A percentile compares a stretch with the other conserved stretches of the same genome.
Evolutionary conservation across 768 basidiomycete genomes (phyloP).

Genomic region (Amanita muscaria): DNA sequence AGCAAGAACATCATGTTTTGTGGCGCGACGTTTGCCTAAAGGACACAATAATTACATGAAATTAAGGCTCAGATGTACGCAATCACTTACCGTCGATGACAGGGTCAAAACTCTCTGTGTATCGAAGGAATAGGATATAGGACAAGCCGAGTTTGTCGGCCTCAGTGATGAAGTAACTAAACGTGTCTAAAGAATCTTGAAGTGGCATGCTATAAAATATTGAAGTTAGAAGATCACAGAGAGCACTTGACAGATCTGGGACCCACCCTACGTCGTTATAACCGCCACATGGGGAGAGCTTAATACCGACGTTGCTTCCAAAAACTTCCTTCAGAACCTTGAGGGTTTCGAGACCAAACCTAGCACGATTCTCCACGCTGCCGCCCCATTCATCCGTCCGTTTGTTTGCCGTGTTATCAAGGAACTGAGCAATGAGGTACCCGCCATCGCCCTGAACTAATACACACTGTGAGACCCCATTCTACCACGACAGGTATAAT

Average conservation of each 20-base stretch:
- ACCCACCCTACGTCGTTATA: conserved; percentile 38
- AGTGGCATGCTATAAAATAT: conserved; percentile 32
- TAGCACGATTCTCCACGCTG: conserved; percentile 43
- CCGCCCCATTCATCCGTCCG: conserved; percentile 57
- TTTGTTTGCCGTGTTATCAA: conserved; percentile 36
- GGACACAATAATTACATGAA: background rate
- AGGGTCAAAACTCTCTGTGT: conserved; percentile 16
- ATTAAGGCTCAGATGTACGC: background rate
- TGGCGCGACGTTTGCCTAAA: conserved; percentile 27
- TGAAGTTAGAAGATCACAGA: background rate
- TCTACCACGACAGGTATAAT: background rate
- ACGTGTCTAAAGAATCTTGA: conserved; percentile 34
- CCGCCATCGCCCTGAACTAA: conserved; percentile 38
- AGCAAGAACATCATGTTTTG: conserved; percentile 29
- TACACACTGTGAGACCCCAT: no score
- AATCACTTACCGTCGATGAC: conserved; percentile 22
- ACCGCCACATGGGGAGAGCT: conserved; percentile 34
- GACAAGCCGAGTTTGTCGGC: conserved; percentile 28
- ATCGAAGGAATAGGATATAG: conserved; percentile 26
- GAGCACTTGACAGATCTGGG: background rate
- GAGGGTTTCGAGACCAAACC: conserved; percentile 45
- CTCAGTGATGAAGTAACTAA: conserved; percentile 30
- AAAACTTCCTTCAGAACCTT: conserved; percentile 33
- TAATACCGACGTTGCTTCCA: conserved; percentile 36
- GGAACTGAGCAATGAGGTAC: no score